Evolutionary conservation across 2,329 filamentous ascomycete genomes (phyloP).

Genomic region (Botrytis fabae): DNA sequence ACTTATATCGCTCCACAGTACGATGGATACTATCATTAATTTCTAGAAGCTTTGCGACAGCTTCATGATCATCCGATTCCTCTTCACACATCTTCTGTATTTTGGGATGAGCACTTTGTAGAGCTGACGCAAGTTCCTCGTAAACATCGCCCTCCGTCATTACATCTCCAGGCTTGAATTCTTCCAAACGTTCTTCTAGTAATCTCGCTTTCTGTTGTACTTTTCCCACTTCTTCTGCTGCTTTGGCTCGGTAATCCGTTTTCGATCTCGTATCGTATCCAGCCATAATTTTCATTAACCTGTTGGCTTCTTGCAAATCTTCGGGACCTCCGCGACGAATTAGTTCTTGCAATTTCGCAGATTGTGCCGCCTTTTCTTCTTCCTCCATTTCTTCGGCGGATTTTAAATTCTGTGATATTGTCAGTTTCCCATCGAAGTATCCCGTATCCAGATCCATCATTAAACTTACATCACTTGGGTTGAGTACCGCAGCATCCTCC

Average conservation of each 20-base stretch:
- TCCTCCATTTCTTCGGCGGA: slow-evolving; percentile 99
- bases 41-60: slow-evolving; percentile 90
- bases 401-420: slow-evolving; percentile 71
- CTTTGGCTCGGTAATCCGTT: slow-evolving; percentile 96
- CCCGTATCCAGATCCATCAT: not conserved
- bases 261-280: slow-evolving; percentile 94
- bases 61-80: slow-evolving; percentile 94
- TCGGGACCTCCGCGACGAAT: slow-evolving; percentile 89
- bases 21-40: slow-evolving; percentile 99
- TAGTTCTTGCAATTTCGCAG: slow-evolving; percentile 95
- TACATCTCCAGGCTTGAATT: slow-evolving; percentile 76
- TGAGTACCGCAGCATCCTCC: slow-evolving; percentile 94
- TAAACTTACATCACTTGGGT: slow-evolving; percentile 84
- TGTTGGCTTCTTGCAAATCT: slow-evolving; percentile 94
- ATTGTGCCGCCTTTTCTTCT: slow-evolving; percentile 91
- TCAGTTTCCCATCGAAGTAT: slow-evolving; percentile 35
- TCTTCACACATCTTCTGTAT: slow-evolving; percentile 99
- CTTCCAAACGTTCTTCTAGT: slow-evolving; percentile 88
- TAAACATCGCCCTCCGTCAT: slow-evolving; percentile 69
- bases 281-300: slow-evolving; percentile 98
- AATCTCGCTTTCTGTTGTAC: slow-evolving; percentile 94
- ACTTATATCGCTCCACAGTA: slow-evolving; percentile 91
- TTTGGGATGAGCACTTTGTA: slow-evolving; percentile 94
- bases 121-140: slow-evolving; percentile 82
- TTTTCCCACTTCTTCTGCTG: slow-evolving; percentile 89